phyloP scores from a whole-genome alignment of 257 asterid species.

The Ophiorrhiza pumila region DNA sequence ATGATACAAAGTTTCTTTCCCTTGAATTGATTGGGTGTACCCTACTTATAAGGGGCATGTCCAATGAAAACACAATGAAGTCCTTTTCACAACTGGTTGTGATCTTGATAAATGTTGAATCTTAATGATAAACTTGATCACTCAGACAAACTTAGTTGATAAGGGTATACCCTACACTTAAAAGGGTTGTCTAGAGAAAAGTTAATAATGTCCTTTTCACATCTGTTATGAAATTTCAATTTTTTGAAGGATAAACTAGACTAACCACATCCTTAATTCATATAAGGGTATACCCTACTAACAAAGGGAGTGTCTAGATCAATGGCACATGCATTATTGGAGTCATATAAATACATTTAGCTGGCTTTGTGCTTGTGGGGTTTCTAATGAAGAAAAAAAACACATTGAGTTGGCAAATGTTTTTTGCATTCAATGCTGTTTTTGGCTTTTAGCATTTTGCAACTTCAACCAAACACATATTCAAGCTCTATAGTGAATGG shows the following conservation, averaged over 20 bases:
- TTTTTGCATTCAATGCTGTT: conserved; percentile 22
- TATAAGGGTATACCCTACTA: conserved; percentile 21
- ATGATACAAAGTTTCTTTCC: no score
- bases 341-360: conserved; percentile 11
- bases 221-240: no score
- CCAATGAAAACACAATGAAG: not conserved
- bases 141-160: not conserved
- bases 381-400: conserved; percentile 5
- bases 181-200: not conserved
- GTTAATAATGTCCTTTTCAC: not conserved
- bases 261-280: conserved; percentile 8
- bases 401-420: conserved; percentile 13
- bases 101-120: not conserved
- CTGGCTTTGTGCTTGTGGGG: conserved; percentile 25
- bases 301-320: conserved; percentile 14
- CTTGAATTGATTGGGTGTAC: not conserved
- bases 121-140: not conserved
- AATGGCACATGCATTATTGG: conserved; percentile 27
- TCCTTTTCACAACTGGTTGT: not conserved
- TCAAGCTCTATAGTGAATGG: no score
- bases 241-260: not conserved
- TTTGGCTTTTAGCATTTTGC: conserved; percentile 20
- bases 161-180: not conserved
- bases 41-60: not conserved
- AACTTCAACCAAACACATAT: conserved; percentile 8